phyloP scores from a whole-genome alignment of 2,329 filamentous ascomycete genomes.

The Exophiala oligosperma region DNA sequence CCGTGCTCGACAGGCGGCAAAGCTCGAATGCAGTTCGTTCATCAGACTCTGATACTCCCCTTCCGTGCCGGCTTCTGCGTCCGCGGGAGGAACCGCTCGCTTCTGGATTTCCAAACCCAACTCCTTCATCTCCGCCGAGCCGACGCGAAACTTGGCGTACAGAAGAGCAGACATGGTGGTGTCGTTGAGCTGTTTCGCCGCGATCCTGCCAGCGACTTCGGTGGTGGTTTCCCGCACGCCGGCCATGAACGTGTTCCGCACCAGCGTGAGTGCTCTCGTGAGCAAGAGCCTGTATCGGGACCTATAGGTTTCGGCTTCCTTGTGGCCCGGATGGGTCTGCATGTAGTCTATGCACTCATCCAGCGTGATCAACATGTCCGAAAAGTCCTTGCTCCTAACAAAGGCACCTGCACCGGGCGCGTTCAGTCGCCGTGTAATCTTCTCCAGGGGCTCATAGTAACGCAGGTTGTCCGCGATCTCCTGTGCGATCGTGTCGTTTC shows the following conservation, averaged over 20 bases:
- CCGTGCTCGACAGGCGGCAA: constrained; percentile 58
- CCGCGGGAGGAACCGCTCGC: constrained; percentile 60
- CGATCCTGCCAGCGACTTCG: constrained; percentile 63
- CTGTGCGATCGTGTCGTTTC: constrained; percentile 75
- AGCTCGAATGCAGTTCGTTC: constrained; percentile 65
- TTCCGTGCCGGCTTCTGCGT: constrained; percentile 58
- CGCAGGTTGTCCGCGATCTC: constrained; percentile 87
- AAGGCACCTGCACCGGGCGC: constrained; percentile 84
- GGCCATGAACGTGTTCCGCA: constrained; percentile 66
- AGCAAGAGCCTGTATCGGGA: constrained; percentile 84
- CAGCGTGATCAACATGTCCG: constrained; percentile 81
- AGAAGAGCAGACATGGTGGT: constrained; percentile 70
- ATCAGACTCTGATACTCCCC: constrained; percentile 67
- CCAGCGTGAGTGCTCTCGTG: constrained; percentile 65
- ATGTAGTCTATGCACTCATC: constrained; percentile 93
- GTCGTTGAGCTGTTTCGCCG: constrained; percentile 68
- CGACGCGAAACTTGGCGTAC: constrained; percentile 70
- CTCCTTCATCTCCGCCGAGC: constrained; percentile 64
- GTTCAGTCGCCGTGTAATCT: constrained; percentile 84
- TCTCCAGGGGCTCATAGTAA: constrained; percentile 92
- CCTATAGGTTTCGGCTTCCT: constrained; percentile 83
- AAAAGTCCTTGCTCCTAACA: constrained; percentile 80
- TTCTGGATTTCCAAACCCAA: constrained; percentile 69
- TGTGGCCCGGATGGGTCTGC: constrained; percentile 79
- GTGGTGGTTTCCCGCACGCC: constrained; percentile 62